These are phyloP conservation scores for Colletotrichum truncatum DNA, from an alignment of 2,329 filamentous ascomycete species.

Conservation along the genomic window DNA sequence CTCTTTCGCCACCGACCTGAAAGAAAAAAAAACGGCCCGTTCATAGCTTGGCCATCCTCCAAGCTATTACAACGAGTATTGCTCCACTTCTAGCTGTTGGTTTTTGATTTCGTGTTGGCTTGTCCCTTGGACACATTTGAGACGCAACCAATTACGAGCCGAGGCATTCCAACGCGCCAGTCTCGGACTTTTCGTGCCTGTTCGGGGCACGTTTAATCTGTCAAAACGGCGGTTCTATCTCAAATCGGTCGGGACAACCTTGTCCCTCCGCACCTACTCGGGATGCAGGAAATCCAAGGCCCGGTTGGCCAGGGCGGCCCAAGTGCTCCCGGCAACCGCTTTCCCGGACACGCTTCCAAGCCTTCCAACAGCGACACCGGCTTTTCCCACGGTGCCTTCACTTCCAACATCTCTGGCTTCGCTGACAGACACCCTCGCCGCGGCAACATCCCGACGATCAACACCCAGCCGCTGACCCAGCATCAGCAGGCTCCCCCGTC, in stretches of 20 bases:
- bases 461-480: slow-evolving; percentile 64
- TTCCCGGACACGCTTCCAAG: slow-evolving; percentile 78
- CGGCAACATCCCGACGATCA: slow-evolving; percentile 89
- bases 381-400: slow-evolving; percentile 92
- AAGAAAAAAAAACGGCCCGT: slow-evolving; percentile 8
- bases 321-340: slow-evolving; percentile 67
- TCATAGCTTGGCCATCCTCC: neutral
- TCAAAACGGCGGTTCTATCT: slow-evolving; percentile 86
- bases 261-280: slow-evolving; percentile 86
- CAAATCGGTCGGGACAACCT: slow-evolving; percentile 82
- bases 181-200: slow-evolving; percentile 55
- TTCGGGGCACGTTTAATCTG: slow-evolving; percentile 64
- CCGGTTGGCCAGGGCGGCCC: slow-evolving; percentile 67
- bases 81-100: slow-evolving; percentile 11
- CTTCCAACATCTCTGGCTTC: slow-evolving; percentile 86
- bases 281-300: slow-evolving; percentile 88
- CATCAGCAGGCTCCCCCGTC: slow-evolving; percentile 55
- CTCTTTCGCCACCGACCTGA: slow-evolving; percentile 1
- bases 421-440: slow-evolving; percentile 87
- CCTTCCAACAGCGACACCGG: slow-evolving; percentile 85
- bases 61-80: neutral
- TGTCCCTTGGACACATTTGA: slow-evolving; percentile 11
- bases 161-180: slow-evolving; percentile 33
- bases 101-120: slow-evolving; percentile 7
- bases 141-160: slow-evolving; percentile 10